Percentiles rank a stretch among this genome's conserved stretches.
Evolutionary conservation across 2,329 filamentous ascomycete species (phyloP).

Genomic region (Aureobasidium vineae): DNA sequence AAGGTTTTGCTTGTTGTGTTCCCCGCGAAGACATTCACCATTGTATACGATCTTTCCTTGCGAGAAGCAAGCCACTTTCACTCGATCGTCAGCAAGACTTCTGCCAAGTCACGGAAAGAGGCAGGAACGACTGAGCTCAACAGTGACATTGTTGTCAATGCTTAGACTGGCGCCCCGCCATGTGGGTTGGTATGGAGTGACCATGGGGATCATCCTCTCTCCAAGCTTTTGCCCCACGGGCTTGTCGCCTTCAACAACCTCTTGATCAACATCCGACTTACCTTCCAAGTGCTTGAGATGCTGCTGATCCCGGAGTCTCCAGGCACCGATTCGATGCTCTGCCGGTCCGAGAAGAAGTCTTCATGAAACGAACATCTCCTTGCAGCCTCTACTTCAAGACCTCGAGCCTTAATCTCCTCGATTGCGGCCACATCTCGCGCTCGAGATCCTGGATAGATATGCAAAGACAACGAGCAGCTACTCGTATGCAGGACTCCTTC

Average conservation of each 20-base stretch:
- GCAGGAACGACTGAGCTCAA: not conserved
- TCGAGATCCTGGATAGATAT: not conserved
- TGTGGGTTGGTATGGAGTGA: slow-evolving; percentile 10
- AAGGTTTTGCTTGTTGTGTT: not conserved
- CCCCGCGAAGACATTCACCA: not conserved
- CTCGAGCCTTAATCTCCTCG: not conserved
- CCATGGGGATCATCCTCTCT: not conserved
- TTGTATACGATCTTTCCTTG: not conserved
- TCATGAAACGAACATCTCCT: not conserved
- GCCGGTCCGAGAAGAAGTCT: not conserved
- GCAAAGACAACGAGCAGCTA: not conserved
- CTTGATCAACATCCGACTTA: slow-evolving; percentile 9
- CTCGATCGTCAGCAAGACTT: not conserved
- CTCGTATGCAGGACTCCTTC: not conserved
- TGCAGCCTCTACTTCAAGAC: not conserved
- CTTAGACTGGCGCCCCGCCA: slow-evolving; percentile 3
- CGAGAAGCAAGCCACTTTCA: not conserved
- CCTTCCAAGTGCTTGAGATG: not conserved
- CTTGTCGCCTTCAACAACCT: not conserved
- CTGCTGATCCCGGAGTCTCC: not conserved
- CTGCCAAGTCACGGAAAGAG: not conserved
- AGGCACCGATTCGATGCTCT: not conserved
- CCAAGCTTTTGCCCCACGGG: not conserved
- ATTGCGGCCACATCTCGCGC: not conserved
- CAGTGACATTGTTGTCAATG: not conserved